Percentiles rank a stretch among this genome's conserved stretches.
Conservation (phyloP, 2,329 filamentous ascomycete genomes). For the Trichoderma brevicompactum region DNA sequence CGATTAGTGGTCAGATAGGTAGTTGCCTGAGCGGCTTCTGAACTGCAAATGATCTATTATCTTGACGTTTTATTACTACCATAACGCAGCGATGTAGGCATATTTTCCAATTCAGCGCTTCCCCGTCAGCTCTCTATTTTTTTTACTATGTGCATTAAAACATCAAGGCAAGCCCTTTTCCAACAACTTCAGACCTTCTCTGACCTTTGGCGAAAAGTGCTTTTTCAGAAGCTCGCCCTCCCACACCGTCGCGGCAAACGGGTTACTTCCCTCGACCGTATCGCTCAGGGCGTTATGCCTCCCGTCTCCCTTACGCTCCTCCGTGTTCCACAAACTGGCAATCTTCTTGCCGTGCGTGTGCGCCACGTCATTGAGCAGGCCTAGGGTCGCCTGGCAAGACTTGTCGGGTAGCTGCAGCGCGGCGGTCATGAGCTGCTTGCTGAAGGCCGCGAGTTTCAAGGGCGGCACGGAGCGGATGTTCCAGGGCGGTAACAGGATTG, state of each 20-base stretch:
- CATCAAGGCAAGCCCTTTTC: slow-evolving; percentile 64
- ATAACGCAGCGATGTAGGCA: not conserved
- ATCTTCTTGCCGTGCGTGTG: slow-evolving; percentile 84
- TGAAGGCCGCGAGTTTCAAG: slow-evolving; percentile 84
- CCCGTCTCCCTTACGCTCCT: slow-evolving; percentile 90
- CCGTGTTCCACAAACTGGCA: slow-evolving; percentile 87
- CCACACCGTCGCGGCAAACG: slow-evolving; percentile 89
- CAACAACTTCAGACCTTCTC: slow-evolving; percentile 71
- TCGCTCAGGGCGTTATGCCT: slow-evolving; percentile 74
- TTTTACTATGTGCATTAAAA: slow-evolving; percentile 14
- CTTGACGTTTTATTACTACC: not conserved
- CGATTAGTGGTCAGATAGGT: not conserved
- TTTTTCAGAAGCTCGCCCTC: slow-evolving; percentile 84
- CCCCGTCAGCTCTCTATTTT: not conserved
- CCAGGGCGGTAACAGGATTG: slow-evolving; percentile 76
- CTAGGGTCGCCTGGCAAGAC: slow-evolving; percentile 78
- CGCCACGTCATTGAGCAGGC: slow-evolving; percentile 75
- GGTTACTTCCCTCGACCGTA: slow-evolving; percentile 84
- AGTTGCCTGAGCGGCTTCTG: not conserved
- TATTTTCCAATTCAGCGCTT: slow-evolving; percentile 11
- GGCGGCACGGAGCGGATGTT: slow-evolving; percentile 77
- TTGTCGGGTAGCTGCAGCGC: slow-evolving; percentile 90
- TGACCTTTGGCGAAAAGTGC: slow-evolving; percentile 86
- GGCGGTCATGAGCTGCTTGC: slow-evolving; percentile 84
- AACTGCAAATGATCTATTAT: slow-evolving; percentile 2